phyloP scores from a whole-genome alignment of 495 filamentous ascomycete genomes.

The Xylaria curta region DNA sequence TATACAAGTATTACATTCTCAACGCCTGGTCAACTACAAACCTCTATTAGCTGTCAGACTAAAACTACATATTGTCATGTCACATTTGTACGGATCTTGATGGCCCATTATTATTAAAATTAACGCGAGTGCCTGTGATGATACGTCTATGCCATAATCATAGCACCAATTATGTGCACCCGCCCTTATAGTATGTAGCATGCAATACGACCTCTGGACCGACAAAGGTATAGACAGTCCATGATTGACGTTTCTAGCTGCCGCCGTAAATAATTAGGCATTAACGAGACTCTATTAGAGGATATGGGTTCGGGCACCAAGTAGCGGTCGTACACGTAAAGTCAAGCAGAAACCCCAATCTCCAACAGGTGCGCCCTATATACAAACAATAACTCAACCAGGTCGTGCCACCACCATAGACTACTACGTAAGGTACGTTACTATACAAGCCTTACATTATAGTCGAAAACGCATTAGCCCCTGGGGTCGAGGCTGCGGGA shows the following conservation, averaged over 20 bases:
- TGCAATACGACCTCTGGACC: slow-evolving; percentile 6
- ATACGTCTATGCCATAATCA: slow-evolving; percentile 4
- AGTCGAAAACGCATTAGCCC: slow-evolving; percentile 19
- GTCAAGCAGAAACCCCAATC: not conserved
- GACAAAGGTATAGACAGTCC: not conserved
- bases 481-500: slow-evolving; percentile 9
- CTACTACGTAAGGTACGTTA: not conserved
- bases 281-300: not conserved
- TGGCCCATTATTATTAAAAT: not conserved
- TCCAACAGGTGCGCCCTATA: not conserved
- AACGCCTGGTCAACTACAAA: too few relatives aligned
- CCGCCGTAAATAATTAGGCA: not conserved
- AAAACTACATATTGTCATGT: not conserved
- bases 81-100: slow-evolving; percentile 1
- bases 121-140: slow-evolving; percentile 21
- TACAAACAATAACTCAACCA: not conserved
- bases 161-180: not conserved
- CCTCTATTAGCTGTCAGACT: not conserved
- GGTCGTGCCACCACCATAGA: not conserved
- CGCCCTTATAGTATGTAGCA: not conserved
- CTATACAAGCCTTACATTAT: not conserved
- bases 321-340: not conserved
- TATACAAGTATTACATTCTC: not conserved
- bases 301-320: not conserved
- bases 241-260: not conserved